A percentile compares a stretch with the other conserved stretches of the same genome.
Conservation (phyloP, 768 basidiomycete species). For the Suillus sp. region DNA sequence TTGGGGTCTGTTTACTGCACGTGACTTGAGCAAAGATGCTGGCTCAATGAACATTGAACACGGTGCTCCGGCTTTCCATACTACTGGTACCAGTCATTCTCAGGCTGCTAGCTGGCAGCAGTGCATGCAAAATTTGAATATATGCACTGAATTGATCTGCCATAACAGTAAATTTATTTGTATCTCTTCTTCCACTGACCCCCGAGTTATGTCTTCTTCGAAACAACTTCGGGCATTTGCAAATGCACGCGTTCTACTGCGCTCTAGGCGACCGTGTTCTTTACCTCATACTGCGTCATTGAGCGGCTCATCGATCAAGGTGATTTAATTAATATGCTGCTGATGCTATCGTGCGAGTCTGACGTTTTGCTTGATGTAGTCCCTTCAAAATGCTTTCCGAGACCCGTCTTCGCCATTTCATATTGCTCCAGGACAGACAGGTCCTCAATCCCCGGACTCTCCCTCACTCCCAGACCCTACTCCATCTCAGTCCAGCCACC, state of each 20-base stretch:
- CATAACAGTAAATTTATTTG: too few relatives aligned
- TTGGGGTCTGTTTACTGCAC: too few relatives aligned
- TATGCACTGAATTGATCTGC: too few relatives aligned
- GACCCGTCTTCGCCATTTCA: slow-evolving; percentile 70
- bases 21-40: too few relatives aligned
- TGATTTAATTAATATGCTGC: slow-evolving; percentile 2
- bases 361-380: slow-evolving; percentile 37
- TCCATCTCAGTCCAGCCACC: neutral
- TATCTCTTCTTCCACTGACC: too few relatives aligned
- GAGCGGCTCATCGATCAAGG: slow-evolving; percentile 33
- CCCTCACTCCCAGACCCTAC: slow-evolving; percentile 13
- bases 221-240: neutral
- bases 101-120: too few relatives aligned
- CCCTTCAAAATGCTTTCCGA: slow-evolving; percentile 61
- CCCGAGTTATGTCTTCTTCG: neutral
- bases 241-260: neutral
- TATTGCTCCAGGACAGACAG: slow-evolving; percentile 57
- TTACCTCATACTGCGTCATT: slow-evolving; percentile 10
- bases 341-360: slow-evolving; percentile 1
- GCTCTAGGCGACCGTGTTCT: neutral
- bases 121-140: too few relatives aligned
- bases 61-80: too few relatives aligned
- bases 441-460: slow-evolving; percentile 62
- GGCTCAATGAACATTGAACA: too few relatives aligned
- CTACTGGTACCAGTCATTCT: too few relatives aligned